phyloP scores from a whole-genome alignment of 768 basidiomycete genomes.

The Mycena alexandri region DNA sequence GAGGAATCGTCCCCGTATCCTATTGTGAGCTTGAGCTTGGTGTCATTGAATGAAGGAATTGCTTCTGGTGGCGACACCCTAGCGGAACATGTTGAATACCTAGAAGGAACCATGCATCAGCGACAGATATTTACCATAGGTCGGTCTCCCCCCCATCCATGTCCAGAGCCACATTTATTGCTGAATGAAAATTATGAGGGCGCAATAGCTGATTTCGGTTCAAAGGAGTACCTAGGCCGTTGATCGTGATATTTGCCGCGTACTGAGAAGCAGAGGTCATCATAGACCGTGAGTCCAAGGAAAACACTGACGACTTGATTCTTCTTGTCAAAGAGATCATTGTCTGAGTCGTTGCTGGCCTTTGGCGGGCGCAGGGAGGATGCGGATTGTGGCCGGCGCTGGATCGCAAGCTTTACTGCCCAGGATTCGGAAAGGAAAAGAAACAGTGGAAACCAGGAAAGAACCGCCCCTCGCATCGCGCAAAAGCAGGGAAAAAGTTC shows the following conservation, averaged over 20 bases:
- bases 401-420: conserved; percentile 26
- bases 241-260: conserved; percentile 35
- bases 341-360: neutral
- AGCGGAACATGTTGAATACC: neutral
- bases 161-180: conserved; percentile 32
- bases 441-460: conserved; percentile 25
- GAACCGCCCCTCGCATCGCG: conserved; percentile 23
- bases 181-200: conserved; percentile 9
- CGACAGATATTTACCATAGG: conserved; percentile 22
- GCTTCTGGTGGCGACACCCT: conserved; percentile 36
- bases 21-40: conserved; percentile 22
- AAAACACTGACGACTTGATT: conserved; percentile 28
- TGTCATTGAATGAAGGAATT: conserved; percentile 35
- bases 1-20: conserved; percentile 29
- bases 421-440: conserved; percentile 25
- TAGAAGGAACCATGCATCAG: neutral
- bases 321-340: conserved; percentile 32
- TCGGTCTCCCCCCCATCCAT: conserved; percentile 35
- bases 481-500: conserved; percentile 1
- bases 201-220: neutral
- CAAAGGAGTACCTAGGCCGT: conserved; percentile 34
- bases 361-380: neutral
- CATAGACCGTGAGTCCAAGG: too few relatives aligned
- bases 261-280: conserved; percentile 11
- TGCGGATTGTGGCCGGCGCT: conserved; percentile 8